Base-by-base conservation (phyloP, 169 alveolate species). In the Fabrea salina region DNA sequence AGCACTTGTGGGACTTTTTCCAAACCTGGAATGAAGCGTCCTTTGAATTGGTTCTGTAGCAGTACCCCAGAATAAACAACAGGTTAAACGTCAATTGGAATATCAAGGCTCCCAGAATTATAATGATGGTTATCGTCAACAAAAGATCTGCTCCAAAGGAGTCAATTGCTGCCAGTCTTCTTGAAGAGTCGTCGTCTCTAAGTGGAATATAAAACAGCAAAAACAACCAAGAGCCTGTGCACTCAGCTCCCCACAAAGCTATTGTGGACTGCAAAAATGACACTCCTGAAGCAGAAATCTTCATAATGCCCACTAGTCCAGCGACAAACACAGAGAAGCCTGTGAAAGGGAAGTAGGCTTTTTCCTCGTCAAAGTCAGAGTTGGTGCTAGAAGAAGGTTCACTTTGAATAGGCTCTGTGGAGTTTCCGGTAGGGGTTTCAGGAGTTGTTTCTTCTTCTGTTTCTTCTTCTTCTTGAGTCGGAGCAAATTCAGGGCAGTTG, bases 341-440 rank as follows among this genome's bases (percentile, higher is more conserved):
- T 22, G 44, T 70, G 22, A 70, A 44, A 16, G 79, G 79, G 68
- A 70, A 70, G 49, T 59, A 66, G 3, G 49, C 66, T 22, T 59
- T 40, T n/a, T 37, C 47, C 22, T 35, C 66, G 13, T 43, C 68
- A 8, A 70, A 70, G 16, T 22, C 37, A 11, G 57, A 43, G 25
- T 61, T 8, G 7, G 8, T 30, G 35, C 16, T 61, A 19, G 22
- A 27, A 7, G 22, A 19, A 53, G n/a, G n/a, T n/a, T n/a, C n/a
- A n/a, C n/a, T n/a, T n/a, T n/a, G n/a, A n/a, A n/a, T n/a, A n/a
- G n/a, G n/a, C n/a, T n/a, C n/a, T n/a, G n/a, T n/a, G n/a, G n/a
- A n/a, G n/a, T n/a, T n/a, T n/a, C n/a, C n/a, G n/a, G n/a, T n/a
- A n/a, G n/a, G n/a, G n/a, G n/a, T n/a, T n/a, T n/a, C n/a, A n/a